Evolutionary conservation across 2,329 filamentous ascomycete genomes (phyloP).

Genomic region (Lasiodiplodia sp.): DNA sequence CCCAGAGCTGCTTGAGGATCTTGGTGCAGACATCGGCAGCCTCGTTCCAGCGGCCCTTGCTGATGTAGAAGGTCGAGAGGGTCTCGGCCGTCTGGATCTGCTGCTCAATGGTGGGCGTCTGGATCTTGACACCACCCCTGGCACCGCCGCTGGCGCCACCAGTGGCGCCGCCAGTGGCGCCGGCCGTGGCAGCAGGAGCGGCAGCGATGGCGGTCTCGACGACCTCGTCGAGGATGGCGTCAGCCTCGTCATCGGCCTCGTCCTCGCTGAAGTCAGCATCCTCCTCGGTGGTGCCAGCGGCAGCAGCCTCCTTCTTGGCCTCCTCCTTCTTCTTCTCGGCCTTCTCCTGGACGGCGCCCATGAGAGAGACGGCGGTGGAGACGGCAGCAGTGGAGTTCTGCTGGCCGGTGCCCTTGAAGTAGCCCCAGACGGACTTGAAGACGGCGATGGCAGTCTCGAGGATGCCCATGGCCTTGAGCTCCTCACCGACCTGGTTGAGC

Average conservation of each 20-base stretch:
- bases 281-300: conserved; percentile 7
- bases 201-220: conserved; percentile 30
- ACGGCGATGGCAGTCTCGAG: conserved; percentile 29
- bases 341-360: conserved; percentile 35
- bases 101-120: conserved; percentile 24
- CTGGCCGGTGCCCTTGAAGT: conserved; percentile 38
- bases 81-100: conserved; percentile 29
- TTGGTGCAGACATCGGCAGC: conserved; percentile 27
- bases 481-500: conserved; percentile 30
- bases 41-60: conserved; percentile 28
- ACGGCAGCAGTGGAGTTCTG: conserved; percentile 38
- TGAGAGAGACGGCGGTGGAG: conserved; percentile 37
- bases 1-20: conserved; percentile 29
- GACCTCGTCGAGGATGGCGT: conserved; percentile 29
- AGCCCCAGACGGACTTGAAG: conserved; percentile 35
- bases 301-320: conserved; percentile 32
- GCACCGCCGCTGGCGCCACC: conserved; percentile 6
- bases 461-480: conserved; percentile 30
- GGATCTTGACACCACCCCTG: neutral
- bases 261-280: conserved; percentile 66
- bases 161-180: conserved; percentile 5
- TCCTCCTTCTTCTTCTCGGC: conserved; percentile 34
- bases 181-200: conserved; percentile 2
- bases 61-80: conserved; percentile 28
- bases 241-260: conserved; percentile 30